Evolutionary conservation across 208 protist genomes (phyloP).

Genomic region (Lotmaria passim): DNA sequence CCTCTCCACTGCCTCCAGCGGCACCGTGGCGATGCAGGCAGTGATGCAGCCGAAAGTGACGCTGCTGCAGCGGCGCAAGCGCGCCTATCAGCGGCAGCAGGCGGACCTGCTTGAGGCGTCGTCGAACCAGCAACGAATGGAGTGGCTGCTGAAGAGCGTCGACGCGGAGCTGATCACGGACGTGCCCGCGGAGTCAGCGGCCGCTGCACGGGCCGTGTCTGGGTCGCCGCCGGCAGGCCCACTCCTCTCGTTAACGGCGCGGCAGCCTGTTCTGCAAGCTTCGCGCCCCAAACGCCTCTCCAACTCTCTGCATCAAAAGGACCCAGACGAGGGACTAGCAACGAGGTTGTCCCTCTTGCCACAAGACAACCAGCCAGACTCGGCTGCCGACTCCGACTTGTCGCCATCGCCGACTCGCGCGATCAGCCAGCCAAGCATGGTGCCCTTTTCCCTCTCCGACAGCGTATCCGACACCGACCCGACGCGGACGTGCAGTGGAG

Average conservation of each 20-base stretch:
- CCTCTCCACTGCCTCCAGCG: not conserved
- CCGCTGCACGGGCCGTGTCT: not conserved
- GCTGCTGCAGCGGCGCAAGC: slow-evolving; percentile 14
- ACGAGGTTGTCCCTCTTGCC: not conserved
- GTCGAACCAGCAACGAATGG: slow-evolving; percentile 58
- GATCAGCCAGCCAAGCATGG: slow-evolving; percentile 47
- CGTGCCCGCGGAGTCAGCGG: slow-evolving; percentile 10
- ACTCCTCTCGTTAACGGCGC: not conserved
- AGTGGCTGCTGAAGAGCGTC: slow-evolving; percentile 65
- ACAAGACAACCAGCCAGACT: not conserved
- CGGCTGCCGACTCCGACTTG: not conserved
- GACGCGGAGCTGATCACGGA: slow-evolving; percentile 44
- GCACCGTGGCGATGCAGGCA: not conserved
- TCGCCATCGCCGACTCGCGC: slow-evolving; percentile 5
- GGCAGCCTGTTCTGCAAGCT: not conserved
- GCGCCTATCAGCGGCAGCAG: slow-evolving; percentile 6
- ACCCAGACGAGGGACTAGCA: not conserved
- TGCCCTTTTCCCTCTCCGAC: slow-evolving; percentile 43
- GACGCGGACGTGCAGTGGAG: not conserved
- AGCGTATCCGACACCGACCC: slow-evolving; percentile 1
- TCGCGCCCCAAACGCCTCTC: not conserved
- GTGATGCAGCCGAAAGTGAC: not conserved
- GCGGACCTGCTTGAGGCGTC: slow-evolving; percentile 21
- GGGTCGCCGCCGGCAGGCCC: not conserved
- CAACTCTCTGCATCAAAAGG: not conserved